Evolutionary conservation across 371 early-diverging fungal species (phyloP).

Genomic region (Mucor racemosus): DNA sequence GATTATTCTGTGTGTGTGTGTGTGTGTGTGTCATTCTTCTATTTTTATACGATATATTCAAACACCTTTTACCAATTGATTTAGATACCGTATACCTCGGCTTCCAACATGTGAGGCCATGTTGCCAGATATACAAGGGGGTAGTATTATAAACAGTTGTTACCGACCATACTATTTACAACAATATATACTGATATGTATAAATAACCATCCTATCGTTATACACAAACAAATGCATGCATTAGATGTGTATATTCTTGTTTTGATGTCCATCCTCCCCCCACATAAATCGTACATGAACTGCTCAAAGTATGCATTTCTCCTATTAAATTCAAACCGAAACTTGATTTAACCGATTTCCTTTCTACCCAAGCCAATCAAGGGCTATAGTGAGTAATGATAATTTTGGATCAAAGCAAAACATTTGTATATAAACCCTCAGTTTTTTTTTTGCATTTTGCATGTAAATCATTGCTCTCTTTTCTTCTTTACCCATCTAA

Average conservation of each 20-base stretch:
- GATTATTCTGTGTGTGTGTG: neutral
- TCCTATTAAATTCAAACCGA: slow-evolving; percentile 13
- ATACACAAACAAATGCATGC: slow-evolving; percentile 4
- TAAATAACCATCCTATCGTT: neutral
- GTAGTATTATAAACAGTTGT: neutral
- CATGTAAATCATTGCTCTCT: neutral
- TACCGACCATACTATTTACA: neutral
- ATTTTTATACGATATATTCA: neutral
- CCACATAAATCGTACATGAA: neutral
- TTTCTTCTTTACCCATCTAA: neutral
- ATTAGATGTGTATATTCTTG: neutral
- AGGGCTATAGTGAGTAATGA: neutral
- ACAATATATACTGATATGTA: neutral
- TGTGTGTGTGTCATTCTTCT: neutral
- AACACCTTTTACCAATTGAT: neutral
- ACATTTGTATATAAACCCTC: slow-evolving; percentile 7
- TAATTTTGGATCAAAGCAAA: neutral
- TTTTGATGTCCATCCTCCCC: neutral
- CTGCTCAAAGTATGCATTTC: neutral
- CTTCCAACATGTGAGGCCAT: slow-evolving; percentile 7
- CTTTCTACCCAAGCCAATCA: slow-evolving; percentile 9
- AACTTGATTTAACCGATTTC: slow-evolving; percentile 13
- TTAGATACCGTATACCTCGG: neutral
- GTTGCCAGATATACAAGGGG: neutral
- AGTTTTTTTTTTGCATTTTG: neutral